These are phyloP conservation scores for Aspergillus fructus DNA, from an alignment of 2,329 filamentous ascomycete genomes.

Conservation along the genomic window DNA sequence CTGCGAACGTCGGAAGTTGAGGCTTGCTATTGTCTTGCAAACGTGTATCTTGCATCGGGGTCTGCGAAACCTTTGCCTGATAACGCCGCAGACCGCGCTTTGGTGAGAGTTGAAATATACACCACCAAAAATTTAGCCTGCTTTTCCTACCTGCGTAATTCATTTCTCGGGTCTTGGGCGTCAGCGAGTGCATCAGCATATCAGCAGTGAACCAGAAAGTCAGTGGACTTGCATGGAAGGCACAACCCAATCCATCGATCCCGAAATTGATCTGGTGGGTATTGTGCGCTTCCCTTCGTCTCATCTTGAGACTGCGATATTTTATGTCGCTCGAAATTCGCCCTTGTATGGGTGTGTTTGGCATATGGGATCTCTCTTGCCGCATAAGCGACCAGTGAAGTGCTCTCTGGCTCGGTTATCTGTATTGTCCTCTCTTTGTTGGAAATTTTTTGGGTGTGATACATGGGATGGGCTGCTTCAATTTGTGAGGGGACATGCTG, in stretches of 20 bases:
- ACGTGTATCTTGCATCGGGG: slow-evolving; percentile 33
- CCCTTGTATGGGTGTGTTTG: neutral
- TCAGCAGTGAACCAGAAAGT: slow-evolving; percentile 36
- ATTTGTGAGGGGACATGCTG: neutral
- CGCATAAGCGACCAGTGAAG: neutral
- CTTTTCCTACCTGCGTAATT: slow-evolving; percentile 24
- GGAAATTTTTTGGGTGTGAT: neutral
- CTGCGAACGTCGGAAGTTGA: slow-evolving; percentile 53
- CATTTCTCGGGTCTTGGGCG: slow-evolving; percentile 30
- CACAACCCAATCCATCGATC: neutral
- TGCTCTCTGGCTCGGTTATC: neutral
- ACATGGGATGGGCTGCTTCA: neutral
- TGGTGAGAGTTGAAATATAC: slow-evolving; percentile 25
- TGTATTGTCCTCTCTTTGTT: neutral
- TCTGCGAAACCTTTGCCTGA: slow-evolving; percentile 44
- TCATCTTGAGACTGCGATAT: neutral
- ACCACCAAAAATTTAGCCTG: slow-evolving; percentile 19
- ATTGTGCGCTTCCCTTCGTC: neutral
- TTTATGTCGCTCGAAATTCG: neutral
- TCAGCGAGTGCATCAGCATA: slow-evolving; percentile 57
- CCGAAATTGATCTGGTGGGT: neutral
- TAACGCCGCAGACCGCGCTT: slow-evolving; percentile 32
- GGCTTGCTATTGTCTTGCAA: slow-evolving; percentile 55
- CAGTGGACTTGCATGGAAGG: neutral
- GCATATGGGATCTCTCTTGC: neutral